Conservation (phyloP, 306 rosid species). For the Fragaria iinumae region DNA sequence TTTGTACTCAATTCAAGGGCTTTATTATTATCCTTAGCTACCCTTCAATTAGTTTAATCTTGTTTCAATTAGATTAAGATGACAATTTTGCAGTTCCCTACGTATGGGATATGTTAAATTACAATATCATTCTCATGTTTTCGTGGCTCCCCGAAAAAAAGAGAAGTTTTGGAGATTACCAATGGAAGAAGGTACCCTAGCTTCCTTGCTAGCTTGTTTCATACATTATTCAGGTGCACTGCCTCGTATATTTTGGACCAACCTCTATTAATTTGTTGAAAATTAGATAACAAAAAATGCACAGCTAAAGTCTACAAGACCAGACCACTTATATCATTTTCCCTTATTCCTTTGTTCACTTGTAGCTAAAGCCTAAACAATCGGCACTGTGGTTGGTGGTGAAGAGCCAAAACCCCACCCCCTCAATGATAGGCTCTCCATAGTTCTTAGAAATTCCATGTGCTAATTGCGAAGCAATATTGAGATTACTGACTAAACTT, state of each 20-base stretch:
- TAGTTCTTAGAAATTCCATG: not conserved
- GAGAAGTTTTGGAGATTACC: conserved; percentile 16
- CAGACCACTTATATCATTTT: not conserved
- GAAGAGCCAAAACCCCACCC: conserved; percentile 45
- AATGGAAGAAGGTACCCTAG: not conserved
- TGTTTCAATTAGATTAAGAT: not conserved
- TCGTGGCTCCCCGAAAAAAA: conserved; percentile 5
- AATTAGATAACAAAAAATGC: conserved; percentile 20
- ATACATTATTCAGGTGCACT: conserved; percentile 16
- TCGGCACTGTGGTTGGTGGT: conserved; percentile 58
- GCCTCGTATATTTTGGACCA: conserved; percentile 21
- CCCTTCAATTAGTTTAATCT: conserved; percentile 28
- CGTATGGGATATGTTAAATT: conserved; percentile 20
- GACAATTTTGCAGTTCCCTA: conserved; percentile 40
- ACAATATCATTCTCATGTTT: conserved; percentile 25
- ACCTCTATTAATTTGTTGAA: not conserved
- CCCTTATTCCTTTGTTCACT: too few species aligned
- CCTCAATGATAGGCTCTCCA: conserved; percentile 4
- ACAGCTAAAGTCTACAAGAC: not conserved
- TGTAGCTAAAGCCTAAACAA: conserved; percentile 42
- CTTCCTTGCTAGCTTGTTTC: conserved; percentile 6
- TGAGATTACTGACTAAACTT: not conserved
- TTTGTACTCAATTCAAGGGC: conserved; percentile 32
- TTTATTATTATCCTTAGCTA: conserved; percentile 28
- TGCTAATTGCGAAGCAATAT: not conserved